Percentiles rank a stretch among this genome's conserved stretches.
These are phyloP conservation scores for Astraeus odoratus DNA, from an alignment of 768 basidiomycete genomes.

Conservation along the genomic window DNA sequence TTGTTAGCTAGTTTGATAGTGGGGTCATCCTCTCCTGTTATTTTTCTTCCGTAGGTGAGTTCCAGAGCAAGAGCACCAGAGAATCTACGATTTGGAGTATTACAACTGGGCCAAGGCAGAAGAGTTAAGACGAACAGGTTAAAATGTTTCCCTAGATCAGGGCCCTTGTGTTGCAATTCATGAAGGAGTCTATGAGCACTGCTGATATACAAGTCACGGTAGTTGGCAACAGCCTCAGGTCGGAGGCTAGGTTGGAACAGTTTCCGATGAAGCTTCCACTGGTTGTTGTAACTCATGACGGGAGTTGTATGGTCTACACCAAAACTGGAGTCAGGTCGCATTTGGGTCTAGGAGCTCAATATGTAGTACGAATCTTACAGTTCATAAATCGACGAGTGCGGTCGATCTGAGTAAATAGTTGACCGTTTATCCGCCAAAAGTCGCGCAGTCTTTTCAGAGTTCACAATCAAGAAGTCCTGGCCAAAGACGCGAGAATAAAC, in stretches of 20 bases:
- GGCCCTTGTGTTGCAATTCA: background rate
- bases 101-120: background rate
- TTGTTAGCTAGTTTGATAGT: background rate
- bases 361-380: background rate
- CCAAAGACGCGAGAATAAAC: constrained; percentile 7
- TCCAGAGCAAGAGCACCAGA: background rate
- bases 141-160: background rate
- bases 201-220: constrained; percentile 4
- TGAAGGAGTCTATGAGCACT: background rate
- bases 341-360: no score
- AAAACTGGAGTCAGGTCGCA: constrained; percentile 1
- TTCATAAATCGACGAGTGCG: background rate
- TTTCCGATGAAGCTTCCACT: constrained; percentile 12
- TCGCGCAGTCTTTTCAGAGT: constrained; percentile 8
- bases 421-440: constrained; percentile 9
- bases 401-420: constrained; percentile 8
- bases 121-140: background rate
- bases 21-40: background rate
- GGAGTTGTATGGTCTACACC: constrained; percentile 7
- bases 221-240: constrained; percentile 1
- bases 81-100: background rate
- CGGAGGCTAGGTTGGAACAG: constrained; percentile 8
- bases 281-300: constrained; percentile 9
- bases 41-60: background rate
- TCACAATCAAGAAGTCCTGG: constrained; percentile 6